phyloP scores from a whole-genome alignment of 805 yeast genomes.

The Lipomyces chichibuensis region DNA sequence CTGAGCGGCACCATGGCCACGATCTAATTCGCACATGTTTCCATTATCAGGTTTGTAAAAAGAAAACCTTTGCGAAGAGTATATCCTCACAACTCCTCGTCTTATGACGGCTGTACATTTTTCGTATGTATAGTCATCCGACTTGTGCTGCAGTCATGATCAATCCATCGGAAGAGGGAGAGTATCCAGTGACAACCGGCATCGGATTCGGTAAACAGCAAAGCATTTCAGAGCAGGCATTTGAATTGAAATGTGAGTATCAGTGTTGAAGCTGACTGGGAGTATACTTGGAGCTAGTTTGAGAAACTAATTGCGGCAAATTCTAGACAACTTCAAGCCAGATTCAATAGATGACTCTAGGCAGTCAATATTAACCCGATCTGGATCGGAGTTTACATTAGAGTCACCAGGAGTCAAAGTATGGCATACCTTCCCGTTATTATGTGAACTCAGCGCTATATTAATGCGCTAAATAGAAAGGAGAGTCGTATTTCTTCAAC shows the following conservation, averaged over 20 bases:
- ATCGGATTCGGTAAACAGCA: constrained; percentile 10
- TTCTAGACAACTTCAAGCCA: constrained; percentile 36
- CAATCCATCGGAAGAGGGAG: constrained; percentile 27
- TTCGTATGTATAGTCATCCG: not conserved
- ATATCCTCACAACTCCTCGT: not conserved
- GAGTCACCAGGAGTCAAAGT: constrained; percentile 31
- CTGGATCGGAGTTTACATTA: constrained; percentile 29
- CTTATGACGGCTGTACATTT: not conserved
- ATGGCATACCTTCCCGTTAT: not conserved
- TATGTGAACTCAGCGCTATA: not conserved
- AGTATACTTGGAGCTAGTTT: not conserved
- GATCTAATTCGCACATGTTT: not conserved
- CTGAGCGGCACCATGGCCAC: not conserved
- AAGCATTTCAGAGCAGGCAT: constrained; percentile 16
- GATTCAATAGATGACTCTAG: constrained; percentile 35
- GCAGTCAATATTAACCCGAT: constrained; percentile 24
- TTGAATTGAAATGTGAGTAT: constrained; percentile 31
- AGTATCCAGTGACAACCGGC: constrained; percentile 27
- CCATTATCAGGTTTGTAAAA: not conserved
- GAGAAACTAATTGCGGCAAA: not conserved
- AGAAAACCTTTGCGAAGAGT: not conserved
- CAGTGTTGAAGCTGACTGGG: not conserved
- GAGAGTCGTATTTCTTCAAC: constrained; percentile 28
- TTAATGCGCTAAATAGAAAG: constrained; percentile 9
- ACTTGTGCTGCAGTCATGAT: constrained; percentile 19